Evolutionary conservation across 2,329 filamentous ascomycete genomes (phyloP), one percentile per base, ranked within the genome.

Genomic region (Penicillium crustosum): DNA sequence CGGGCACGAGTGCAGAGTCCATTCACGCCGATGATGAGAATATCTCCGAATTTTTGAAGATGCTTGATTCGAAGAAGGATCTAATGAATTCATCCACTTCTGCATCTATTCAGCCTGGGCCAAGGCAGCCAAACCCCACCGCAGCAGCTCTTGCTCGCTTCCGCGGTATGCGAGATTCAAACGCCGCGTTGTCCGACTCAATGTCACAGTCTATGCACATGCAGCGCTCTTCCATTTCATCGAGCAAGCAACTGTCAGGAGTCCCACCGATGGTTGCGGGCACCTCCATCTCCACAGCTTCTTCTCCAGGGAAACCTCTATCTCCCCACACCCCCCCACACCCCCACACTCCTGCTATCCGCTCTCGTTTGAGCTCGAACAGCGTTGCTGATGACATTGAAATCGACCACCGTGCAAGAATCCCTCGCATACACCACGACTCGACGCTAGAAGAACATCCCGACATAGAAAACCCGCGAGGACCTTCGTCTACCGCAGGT

Each of bases 301-400:
- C 92, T 0, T 97, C 93, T 10, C 93, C 93, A 1, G 91, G 89
- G 56, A 96, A 96, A 68, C 91, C 92, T 0, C 84, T 95, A 19
- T 96, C 91, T 3, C 92, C 90, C 10, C 91, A 93, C 70, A 96
- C 91, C 0, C 91, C 93, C 1, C 93, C 69, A 96, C 92, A n/a
- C 0, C 94, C 93, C 2, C 93, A 97, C 69, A 96, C 92, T 0
- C 94, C 94, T 4, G 92, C 93, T 12, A 91, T 97, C 29, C 93
- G 93, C 21, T 97, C 93, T 8, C 85, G 94, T n/a, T 79, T 99
- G 23, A 96, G 91, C 70, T 91, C 94, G 61, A 93, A 95, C 69
- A 94, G 90, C 51, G 91, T 94, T 59, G 86, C 87, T 43, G 89
- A 91, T 63, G 89, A 91, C 68, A 75, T 78, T 52, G 76, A 75